phyloP scores from a whole-genome alignment of 1,284 basidiomycete species.

The Pseudozyma tsukubaensis region DNA sequence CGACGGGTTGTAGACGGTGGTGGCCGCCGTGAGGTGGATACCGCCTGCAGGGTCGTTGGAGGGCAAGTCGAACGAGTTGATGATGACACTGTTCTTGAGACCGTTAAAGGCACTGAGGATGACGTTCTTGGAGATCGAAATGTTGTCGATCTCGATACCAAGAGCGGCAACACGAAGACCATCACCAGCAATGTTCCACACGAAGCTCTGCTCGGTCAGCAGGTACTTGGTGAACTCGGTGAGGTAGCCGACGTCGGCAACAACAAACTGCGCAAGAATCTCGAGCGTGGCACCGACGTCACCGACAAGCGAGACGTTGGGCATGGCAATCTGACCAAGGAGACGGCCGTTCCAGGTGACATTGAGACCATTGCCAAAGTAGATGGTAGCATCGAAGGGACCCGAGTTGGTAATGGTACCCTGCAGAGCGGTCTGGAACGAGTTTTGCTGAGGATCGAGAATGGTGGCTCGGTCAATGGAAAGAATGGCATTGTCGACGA shows the following conservation, averaged over 20 bases:
- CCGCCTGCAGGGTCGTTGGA: constrained; percentile 80
- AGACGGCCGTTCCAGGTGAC: constrained; percentile 76
- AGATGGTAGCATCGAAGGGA: constrained; percentile 80
- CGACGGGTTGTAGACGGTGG: constrained; percentile 78
- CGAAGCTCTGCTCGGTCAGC: constrained; percentile 77
- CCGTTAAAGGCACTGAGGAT: constrained; percentile 80
- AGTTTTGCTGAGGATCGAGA: constrained; percentile 70
- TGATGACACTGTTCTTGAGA: constrained; percentile 75
- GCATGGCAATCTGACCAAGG: constrained; percentile 77
- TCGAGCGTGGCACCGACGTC: constrained; percentile 77
- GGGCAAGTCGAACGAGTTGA: constrained; percentile 80
- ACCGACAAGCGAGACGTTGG: constrained; percentile 70
- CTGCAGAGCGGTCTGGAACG: constrained; percentile 76
- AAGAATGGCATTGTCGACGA: constrained; percentile 76
- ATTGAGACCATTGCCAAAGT: constrained; percentile 76
- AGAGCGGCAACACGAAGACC: constrained; percentile 74
- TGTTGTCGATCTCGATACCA: constrained; percentile 72
- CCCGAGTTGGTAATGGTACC: constrained; percentile 80
- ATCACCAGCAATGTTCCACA: constrained; percentile 79
- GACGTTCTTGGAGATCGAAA: constrained; percentile 76
- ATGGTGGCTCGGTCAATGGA: constrained; percentile 59
- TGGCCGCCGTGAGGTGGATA: constrained; percentile 77
- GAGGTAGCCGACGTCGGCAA: constrained; percentile 75
- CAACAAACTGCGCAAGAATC: constrained; percentile 74
- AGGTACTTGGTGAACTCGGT: constrained; percentile 78